Evolutionary conservation across 371 early-diverging fungal genomes (phyloP), one percentile per base, ranked within the genome.

Genomic region (Syncephalis fuscata): DNA sequence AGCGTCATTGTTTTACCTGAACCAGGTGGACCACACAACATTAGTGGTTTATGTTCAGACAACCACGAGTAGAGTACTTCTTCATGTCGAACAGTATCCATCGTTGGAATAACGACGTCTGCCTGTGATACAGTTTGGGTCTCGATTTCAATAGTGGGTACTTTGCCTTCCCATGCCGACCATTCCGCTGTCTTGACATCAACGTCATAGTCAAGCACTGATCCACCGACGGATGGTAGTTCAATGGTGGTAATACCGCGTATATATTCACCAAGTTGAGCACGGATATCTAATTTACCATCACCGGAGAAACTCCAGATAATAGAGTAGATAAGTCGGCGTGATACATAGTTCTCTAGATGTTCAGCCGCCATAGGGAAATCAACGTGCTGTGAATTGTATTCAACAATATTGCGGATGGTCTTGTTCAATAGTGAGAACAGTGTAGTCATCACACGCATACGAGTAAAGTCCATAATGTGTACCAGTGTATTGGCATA

Each of bases 1-100:
- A 98, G 64, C 1, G 97, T 95, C 99, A 96, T 97, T 25, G 96
- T 97, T 70, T 98, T 97, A 64, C 98, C 98, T 11, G 92, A 91
- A 48, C 99, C 99, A 16, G 99, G 98, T 48, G 98, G 98, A 51
- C 99, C 99, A 63, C 98, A 96, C 17, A 98, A 73, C 41, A 98
- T 74, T 39, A 97, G 61, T 11, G 97, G 94, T 57, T 82, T 85
- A 62, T 90, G 95, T 57, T 93, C 96, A 1, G 88, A 79, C 43
- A 98, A 69, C 92, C 91, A 92, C 14, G 89, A 85, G 58, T 89
- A 86, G 38, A 98, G 61, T 0, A 96, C 82, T 57, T 88, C 87
- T 67, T 98, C 99, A 58, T 95, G 95, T 32, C 98, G 82, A 32
- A 96, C 74, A 15, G 99, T 98, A 55, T 98, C 99, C 1, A 93